Conservation (phyloP, 2,329 filamentous ascomycete species). For the Triangularia verruculosa region DNA sequence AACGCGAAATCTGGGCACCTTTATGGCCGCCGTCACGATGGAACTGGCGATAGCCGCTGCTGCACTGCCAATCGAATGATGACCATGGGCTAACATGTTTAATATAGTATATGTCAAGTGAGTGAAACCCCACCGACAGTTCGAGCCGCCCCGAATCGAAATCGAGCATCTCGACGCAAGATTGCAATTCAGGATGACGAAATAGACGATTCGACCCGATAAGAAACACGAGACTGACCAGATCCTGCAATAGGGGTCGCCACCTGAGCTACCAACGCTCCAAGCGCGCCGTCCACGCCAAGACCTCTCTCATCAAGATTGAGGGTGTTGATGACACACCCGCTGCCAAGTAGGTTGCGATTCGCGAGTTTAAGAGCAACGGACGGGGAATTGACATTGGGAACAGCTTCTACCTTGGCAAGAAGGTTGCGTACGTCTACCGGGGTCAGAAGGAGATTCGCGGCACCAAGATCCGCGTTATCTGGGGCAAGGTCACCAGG, state of each 20-base stretch:
- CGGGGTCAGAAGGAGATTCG: conserved; percentile 90
- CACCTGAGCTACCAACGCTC: conserved; percentile 97
- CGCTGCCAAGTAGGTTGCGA: conserved; percentile 71
- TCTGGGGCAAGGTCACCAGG: conserved; percentile 98
- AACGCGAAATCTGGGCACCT: not conserved
- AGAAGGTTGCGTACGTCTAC: conserved; percentile 99
- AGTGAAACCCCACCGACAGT: conserved; percentile 44
- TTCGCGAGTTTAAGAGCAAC: not conserved
- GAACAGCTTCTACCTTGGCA: conserved; percentile 87
- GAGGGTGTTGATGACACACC: conserved; percentile 92
- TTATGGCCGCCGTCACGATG: conserved; percentile 13
- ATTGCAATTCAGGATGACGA: conserved; percentile 25
- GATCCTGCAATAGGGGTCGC: conserved; percentile 67
- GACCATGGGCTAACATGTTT: conserved; percentile 39
- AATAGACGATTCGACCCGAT: conserved; percentile 11
- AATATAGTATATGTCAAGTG: conserved; percentile 81
- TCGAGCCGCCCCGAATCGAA: conserved; percentile 16
- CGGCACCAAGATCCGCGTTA: conserved; percentile 97
- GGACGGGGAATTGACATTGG: conserved; percentile 26
- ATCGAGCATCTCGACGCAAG: conserved; percentile 9
- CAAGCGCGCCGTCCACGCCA: conserved; percentile 86
- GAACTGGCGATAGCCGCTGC: conserved; percentile 10
- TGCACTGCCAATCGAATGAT: conserved; percentile 10
- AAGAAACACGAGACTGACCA: conserved; percentile 26
- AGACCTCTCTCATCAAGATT: conserved; percentile 95